Base-by-base conservation (phyloP, 1,139 yeast species). In the Kodamaea suecica region DNA sequence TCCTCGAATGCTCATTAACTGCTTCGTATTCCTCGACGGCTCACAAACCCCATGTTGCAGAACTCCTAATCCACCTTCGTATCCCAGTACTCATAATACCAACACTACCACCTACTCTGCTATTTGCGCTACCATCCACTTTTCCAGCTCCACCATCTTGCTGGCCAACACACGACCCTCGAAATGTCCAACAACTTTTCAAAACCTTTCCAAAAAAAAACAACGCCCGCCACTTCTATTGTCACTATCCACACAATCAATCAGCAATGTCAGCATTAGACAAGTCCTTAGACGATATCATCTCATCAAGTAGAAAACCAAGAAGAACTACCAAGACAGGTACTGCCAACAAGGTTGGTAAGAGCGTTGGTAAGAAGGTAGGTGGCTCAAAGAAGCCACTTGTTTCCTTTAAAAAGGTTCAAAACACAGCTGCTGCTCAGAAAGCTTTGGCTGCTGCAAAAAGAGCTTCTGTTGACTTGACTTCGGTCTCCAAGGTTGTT, bases 271-370 rank as follows among this genome's bases (percentile, higher is more conserved):
- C 80, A 49, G 73, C 84, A 55, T 77, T 92, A 67, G 97, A 92
- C 70, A 84, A 86, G 70, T 87, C 97, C 37, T 80, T 92, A 58
- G 98, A 92, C 70, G 97, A 90, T 55, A 92, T 92, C 60, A 86
- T 92, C 60, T 76, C 95, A 44, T 67, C 86, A 65, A 61, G 76
- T 73, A 54, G 64, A 63, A 51, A 45, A 42, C 46, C 55, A 43
- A 50, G 50, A 45, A 46, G 42, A 42, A 38, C 37, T 33, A 33
- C 30, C 11, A 44, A 43, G 28, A 63, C 63, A 42, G 45, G 47
- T 46, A 50, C 53, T 42, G 56, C 53, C 52, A 65, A 50, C 66
- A 69, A 59, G 55, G 66, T 55, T 35, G 63, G 64, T 30, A 58
- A 62, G 48, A 69, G 59, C 55, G 66, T 55, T 36, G 63, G 63